These are phyloP conservation scores for Rickenella mellea DNA, from an alignment of 768 basidiomycete genomes.

Conservation along the genomic window DNA sequence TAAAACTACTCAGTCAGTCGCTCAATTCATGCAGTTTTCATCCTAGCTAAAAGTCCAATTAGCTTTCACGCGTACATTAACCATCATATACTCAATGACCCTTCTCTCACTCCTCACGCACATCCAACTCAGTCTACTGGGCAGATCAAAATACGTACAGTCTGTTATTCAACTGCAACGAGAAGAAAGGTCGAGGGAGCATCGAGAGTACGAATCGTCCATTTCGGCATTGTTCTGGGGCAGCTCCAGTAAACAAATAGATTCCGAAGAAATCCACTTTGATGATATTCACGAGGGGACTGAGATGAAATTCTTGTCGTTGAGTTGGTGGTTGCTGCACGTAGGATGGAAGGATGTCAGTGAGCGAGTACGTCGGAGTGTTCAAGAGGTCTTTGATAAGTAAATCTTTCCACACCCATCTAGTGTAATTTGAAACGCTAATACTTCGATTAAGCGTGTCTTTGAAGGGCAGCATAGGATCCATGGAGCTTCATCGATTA, in stretches of 20 bases:
- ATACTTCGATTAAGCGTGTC: constrained; percentile 51
- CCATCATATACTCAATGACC: constrained; percentile 77
- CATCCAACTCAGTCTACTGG: constrained; percentile 79
- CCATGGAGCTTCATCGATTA: constrained; percentile 58
- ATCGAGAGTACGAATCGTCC: constrained; percentile 31
- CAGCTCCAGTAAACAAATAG: constrained; percentile 10
- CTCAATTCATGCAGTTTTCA: constrained; percentile 3
- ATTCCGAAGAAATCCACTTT: constrained; percentile 20
- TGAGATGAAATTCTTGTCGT: constrained; percentile 72
- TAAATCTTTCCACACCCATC: constrained; percentile 25
- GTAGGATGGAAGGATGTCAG: constrained; percentile 86
- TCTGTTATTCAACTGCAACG: constrained; percentile 53
- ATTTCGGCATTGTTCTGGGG: constrained; percentile 25
- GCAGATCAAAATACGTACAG: constrained; percentile 69
- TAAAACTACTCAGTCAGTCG: constrained; percentile 73
- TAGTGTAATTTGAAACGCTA: not conserved
- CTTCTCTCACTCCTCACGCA: constrained; percentile 81
- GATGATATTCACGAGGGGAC: constrained; percentile 48
- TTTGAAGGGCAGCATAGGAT: constrained; percentile 65
- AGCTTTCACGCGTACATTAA: constrained; percentile 86
- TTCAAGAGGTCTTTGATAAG: constrained; percentile 81
- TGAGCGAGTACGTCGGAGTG: constrained; percentile 59
- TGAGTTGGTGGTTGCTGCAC: constrained; percentile 90
- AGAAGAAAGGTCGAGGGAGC: constrained; percentile 45
- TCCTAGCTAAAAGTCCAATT: not conserved